A percentile compares a stretch with the other conserved stretches of the same genome.
phyloP scores from a whole-genome alignment of 768 basidiomycete genomes.

The Agrocybe pediades region DNA sequence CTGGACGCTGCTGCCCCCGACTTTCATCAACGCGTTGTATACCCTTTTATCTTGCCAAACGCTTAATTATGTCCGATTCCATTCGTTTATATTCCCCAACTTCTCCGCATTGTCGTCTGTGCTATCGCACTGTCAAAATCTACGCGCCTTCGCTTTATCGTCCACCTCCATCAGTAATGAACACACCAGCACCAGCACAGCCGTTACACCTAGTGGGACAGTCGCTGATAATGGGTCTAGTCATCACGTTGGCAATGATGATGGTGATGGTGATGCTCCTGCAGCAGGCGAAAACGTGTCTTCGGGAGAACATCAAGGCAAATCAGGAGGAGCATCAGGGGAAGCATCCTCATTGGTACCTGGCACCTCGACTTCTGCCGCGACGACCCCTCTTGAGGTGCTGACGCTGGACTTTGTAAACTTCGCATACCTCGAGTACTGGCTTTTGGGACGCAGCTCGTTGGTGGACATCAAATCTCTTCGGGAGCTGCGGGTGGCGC shows the following conservation, averaged over 20 bases:
- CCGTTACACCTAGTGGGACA: no score
- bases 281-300: conserved; percentile 3
- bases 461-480: conserved; percentile 36
- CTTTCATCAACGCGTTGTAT: conserved; percentile 35
- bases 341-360: no score
- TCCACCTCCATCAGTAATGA: conserved; percentile 29
- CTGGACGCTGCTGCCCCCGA: conserved; percentile 36
- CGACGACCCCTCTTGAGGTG: conserved; percentile 27
- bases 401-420: conserved; percentile 43
- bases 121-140: conserved; percentile 33
- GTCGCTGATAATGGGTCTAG: conserved; percentile 13
- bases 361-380: background rate
- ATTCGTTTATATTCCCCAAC: conserved; percentile 41
- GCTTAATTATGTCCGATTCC: conserved; percentile 39
- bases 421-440: conserved; percentile 37
- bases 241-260: conserved; percentile 4
- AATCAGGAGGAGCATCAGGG: background rate
- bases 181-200: no score
- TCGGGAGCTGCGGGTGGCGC: conserved; percentile 43
- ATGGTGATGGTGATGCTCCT: conserved; percentile 3
- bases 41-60: conserved; percentile 34
- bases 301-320: background rate
- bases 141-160: conserved; percentile 37
- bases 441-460: conserved; percentile 35
- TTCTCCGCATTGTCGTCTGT: conserved; percentile 33